These are phyloP conservation scores for Graphiopsis chlorocephala DNA, from an alignment of 2,329 filamentous ascomycete species.

Conservation along the genomic window DNA sequence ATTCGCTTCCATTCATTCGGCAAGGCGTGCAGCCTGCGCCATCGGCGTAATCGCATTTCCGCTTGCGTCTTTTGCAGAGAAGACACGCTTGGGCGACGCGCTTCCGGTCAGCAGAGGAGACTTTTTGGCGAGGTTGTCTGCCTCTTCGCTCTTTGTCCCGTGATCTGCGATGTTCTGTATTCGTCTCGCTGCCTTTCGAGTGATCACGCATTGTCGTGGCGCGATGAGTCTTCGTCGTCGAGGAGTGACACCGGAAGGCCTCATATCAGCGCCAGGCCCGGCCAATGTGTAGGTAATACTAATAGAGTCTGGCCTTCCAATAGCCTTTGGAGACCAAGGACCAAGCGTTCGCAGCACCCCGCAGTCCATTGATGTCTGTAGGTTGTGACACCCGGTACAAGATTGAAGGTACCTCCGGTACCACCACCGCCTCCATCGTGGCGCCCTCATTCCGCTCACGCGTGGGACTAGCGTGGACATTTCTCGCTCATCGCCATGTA, in stretches of 20 bases:
- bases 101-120: background rate
- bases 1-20: background rate
- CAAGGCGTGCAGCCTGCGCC: background rate
- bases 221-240: background rate
- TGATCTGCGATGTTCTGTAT: background rate
- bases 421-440: background rate
- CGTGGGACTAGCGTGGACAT: background rate
- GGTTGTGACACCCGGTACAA: background rate
- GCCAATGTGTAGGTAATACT: background rate
- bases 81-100: background rate
- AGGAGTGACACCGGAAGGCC: background rate
- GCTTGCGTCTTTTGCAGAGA: background rate
- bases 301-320: background rate
- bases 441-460: background rate
- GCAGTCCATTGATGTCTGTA: background rate
- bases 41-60: background rate
- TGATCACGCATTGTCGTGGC: background rate
- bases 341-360: background rate
- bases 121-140: background rate
- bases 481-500: background rate
- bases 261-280: background rate
- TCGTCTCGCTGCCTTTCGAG: background rate
- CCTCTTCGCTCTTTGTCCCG: background rate
- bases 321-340: background rate
- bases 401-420: background rate